These are phyloP conservation scores for Paraconiothyrium brasiliense DNA, from an alignment of 2,329 filamentous ascomycete genomes.

Conservation along the genomic window DNA sequence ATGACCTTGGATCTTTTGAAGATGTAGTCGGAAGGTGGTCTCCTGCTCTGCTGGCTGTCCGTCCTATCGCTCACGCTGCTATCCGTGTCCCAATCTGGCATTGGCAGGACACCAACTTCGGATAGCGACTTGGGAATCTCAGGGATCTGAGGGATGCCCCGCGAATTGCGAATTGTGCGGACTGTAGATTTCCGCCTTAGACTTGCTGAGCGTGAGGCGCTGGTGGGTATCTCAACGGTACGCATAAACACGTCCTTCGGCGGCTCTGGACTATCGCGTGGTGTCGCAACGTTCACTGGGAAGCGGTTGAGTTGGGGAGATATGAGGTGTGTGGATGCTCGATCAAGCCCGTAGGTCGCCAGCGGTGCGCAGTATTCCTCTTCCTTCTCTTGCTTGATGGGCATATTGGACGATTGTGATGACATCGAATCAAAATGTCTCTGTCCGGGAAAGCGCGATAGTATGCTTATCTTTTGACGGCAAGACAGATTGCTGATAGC, in stretches of 20 bases:
- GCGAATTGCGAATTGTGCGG: constrained; percentile 14
- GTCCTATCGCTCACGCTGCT: constrained; percentile 23
- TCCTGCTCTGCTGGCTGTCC: constrained; percentile 22
- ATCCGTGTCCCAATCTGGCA: constrained; percentile 36
- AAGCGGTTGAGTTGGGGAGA: constrained; percentile 32
- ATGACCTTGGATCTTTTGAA: constrained; percentile 41
- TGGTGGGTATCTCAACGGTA: constrained; percentile 29
- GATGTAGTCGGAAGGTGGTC: constrained; percentile 35
- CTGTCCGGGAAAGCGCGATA: constrained; percentile 17
- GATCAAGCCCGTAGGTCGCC: constrained; percentile 40
- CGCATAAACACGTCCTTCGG: constrained; percentile 40
- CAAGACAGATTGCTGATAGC: constrained; percentile 17
- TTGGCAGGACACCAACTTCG: constrained; percentile 32
- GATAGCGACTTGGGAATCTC: constrained; percentile 27
- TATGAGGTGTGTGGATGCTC: constrained; percentile 29
- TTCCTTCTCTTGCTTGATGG: constrained; percentile 24
- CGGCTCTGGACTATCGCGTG: constrained; percentile 20
- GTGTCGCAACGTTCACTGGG: constrained; percentile 28
- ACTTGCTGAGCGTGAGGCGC: constrained; percentile 19
- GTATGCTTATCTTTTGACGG: background rate
- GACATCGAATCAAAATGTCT: constrained; percentile 20
- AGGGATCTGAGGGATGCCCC: constrained; percentile 19
- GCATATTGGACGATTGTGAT: constrained; percentile 21
- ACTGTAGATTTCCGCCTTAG: constrained; percentile 20
- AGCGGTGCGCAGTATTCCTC: constrained; percentile 38